phyloP scores from a whole-genome alignment of 1,284 basidiomycete species.

The Ustilago xerochloae region DNA sequence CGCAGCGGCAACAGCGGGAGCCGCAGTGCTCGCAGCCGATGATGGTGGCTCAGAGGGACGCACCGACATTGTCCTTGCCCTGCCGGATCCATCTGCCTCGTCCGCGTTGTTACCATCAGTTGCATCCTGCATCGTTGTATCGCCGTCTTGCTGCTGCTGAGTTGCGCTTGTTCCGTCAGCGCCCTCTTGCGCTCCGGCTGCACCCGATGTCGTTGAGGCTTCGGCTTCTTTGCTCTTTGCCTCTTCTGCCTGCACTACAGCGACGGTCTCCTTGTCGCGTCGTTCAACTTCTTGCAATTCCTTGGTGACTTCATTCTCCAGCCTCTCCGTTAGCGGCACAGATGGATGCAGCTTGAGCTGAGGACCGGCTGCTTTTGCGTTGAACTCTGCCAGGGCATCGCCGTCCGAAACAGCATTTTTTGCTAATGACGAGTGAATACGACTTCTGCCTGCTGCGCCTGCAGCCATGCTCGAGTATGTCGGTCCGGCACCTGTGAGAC shows the following conservation, averaged over 20 bases:
- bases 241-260: slow-evolving; percentile 39
- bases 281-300: slow-evolving; percentile 55
- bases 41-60: slow-evolving; percentile 33
- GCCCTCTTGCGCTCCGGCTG: slow-evolving; percentile 1
- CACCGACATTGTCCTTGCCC: slow-evolving; percentile 28
- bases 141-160: slow-evolving; percentile 34
- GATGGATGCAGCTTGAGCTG: slow-evolving; percentile 63
- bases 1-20: slow-evolving; percentile 7
- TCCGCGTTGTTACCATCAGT: slow-evolving; percentile 6
- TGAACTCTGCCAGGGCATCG: slow-evolving; percentile 64
- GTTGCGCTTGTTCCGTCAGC: slow-evolving; percentile 3
- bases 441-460: slow-evolving; percentile 27
- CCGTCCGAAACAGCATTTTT: slow-evolving; percentile 55
- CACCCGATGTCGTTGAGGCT: slow-evolving; percentile 9
- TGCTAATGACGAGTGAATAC: slow-evolving; percentile 38
- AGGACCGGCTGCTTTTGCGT: slow-evolving; percentile 61
- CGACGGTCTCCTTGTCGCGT: slow-evolving; percentile 37
- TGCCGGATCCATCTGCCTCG: slow-evolving; percentile 8
- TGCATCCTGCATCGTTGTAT: slow-evolving; percentile 43
- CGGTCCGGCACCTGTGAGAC: slow-evolving; percentile 63
- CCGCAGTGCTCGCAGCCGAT: slow-evolving; percentile 15
- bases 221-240: slow-evolving; percentile 29
- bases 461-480: slow-evolving; percentile 40
- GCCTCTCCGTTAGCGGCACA: slow-evolving; percentile 60
- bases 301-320: slow-evolving; percentile 62